These are phyloP conservation scores for Penicillium coprophilum DNA, from an alignment of 495 filamentous ascomycete genomes.

Conservation along the genomic window DNA sequence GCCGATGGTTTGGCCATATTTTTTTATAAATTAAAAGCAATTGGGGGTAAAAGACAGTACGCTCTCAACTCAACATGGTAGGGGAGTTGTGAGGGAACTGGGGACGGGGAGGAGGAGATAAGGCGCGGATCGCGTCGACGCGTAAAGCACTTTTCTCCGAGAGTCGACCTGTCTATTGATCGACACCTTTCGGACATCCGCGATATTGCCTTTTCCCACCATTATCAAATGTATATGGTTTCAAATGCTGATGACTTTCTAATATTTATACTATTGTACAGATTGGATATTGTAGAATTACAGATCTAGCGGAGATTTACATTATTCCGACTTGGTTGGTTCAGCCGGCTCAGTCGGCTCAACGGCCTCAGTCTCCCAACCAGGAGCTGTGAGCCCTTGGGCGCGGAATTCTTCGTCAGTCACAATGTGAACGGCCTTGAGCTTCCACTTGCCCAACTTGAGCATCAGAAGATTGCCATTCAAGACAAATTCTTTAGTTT, in stretches of 20 bases:
- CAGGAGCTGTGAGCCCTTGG: slow-evolving; percentile 43
- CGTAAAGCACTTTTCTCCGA: slow-evolving; percentile 34
- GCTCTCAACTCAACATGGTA: slow-evolving; percentile 9
- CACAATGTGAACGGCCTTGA: slow-evolving; percentile 70
- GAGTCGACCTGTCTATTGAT: slow-evolving; percentile 11
- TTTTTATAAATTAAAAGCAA: neutral
- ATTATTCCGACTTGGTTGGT: slow-evolving; percentile 10
- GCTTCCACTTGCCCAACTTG: slow-evolving; percentile 76
- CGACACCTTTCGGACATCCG: neutral
- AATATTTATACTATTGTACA: slow-evolving; percentile 23
- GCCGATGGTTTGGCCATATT: slow-evolving; percentile 40
- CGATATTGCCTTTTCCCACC: neutral
- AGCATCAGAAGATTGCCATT: slow-evolving; percentile 65
- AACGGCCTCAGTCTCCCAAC: slow-evolving; percentile 32
- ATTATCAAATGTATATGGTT: neutral
- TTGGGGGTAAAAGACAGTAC: neutral
- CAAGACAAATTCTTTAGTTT: slow-evolving; percentile 62
- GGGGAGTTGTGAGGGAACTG: neutral
- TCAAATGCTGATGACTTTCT: neutral
- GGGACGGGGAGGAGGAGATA: slow-evolving; percentile 13
- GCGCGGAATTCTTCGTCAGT: slow-evolving; percentile 64
- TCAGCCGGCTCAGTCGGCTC: slow-evolving; percentile 12
- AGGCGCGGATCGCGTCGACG: slow-evolving; percentile 42
- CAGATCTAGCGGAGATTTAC: slow-evolving; percentile 22
- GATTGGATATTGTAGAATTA: slow-evolving; percentile 19